Conservation (phyloP, 352 stramenopile species). For the Phytophthora brassicae region DNA sequence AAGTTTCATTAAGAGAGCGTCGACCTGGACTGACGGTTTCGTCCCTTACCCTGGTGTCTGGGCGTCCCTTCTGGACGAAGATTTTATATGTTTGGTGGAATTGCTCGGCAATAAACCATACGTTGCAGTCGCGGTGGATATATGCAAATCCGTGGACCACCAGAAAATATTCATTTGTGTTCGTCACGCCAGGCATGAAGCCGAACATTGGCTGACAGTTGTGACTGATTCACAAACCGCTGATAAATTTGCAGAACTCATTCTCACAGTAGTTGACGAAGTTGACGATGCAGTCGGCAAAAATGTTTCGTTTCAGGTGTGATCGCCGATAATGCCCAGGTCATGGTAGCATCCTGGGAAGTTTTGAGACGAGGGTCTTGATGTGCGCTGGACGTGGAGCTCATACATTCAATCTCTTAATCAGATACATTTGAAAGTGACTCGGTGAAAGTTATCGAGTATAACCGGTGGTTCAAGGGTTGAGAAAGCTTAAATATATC, state of each 20-base stretch:
- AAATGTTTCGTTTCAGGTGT: not conserved
- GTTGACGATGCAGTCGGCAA: not conserved
- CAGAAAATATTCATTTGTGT: constrained; percentile 4
- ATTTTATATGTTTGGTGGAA: not conserved
- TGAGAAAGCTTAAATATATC: no score
- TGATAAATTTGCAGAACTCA: not conserved
- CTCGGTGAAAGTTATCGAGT: not conserved
- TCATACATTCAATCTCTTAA: constrained; percentile 6
- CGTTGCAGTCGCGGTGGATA: not conserved
- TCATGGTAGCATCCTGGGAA: not conserved
- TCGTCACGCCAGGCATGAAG: not conserved
- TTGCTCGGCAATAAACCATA: no score
- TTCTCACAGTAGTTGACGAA: not conserved
- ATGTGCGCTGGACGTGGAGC: constrained; percentile 8
- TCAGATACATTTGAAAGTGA: constrained; percentile 1
- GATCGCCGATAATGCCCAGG: constrained; percentile 6
- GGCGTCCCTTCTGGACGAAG: not conserved
- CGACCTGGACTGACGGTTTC: no score
- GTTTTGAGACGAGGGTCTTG: not conserved
- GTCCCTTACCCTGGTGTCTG: not conserved
- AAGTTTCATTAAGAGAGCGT: no score
- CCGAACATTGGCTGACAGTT: not conserved
- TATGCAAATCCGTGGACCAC: not conserved
- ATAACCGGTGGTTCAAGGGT: no score
- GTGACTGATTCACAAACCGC: not conserved